Conservation (phyloP, 257 asterid genomes). For the Vinca minor region DNA sequence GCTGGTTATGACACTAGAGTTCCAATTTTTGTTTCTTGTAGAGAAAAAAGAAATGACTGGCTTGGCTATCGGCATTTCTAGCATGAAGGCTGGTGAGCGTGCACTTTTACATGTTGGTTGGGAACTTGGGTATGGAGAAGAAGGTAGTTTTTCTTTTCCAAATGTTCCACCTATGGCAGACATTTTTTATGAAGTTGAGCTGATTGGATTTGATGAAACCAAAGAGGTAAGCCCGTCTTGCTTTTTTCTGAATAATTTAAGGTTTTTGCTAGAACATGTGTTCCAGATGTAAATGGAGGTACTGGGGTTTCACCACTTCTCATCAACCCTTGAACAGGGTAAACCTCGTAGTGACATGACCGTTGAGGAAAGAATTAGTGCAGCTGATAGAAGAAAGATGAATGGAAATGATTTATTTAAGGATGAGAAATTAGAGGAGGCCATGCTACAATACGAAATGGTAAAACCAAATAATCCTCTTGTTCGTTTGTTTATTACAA, state of each 20-base stretch:
- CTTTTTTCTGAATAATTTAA: conserved; percentile 10
- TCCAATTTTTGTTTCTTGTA: conserved; percentile 31
- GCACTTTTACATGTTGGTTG: conserved; percentile 69
- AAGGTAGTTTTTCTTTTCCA: conserved; percentile 96
- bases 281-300: not conserved
- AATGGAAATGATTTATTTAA: conserved; percentile 81
- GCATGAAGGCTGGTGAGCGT: conserved; percentile 87
- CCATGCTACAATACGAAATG: conserved; percentile 98
- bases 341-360: conserved; percentile 97
- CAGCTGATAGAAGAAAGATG: conserved; percentile 96
- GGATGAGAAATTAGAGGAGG: conserved; percentile 84
- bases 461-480: conserved; percentile 26
- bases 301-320: conserved; percentile 1
- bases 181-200: conserved; percentile 77
- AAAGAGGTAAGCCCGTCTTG: conserved; percentile 57
- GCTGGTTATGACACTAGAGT: conserved; percentile 6
- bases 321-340: conserved; percentile 48
- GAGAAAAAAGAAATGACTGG: conserved; percentile 90
- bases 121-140: conserved; percentile 93
- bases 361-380: conserved; percentile 94
- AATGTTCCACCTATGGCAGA: conserved; percentile 91
- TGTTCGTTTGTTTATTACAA: conserved; percentile 3
- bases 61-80: conserved; percentile 71
- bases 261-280: conserved; percentile 1
- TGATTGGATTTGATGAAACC: conserved; percentile 94